Evolutionary conservation across 768 basidiomycete species (phyloP).

Genomic region (Lactifluus hygrophoroides): DNA sequence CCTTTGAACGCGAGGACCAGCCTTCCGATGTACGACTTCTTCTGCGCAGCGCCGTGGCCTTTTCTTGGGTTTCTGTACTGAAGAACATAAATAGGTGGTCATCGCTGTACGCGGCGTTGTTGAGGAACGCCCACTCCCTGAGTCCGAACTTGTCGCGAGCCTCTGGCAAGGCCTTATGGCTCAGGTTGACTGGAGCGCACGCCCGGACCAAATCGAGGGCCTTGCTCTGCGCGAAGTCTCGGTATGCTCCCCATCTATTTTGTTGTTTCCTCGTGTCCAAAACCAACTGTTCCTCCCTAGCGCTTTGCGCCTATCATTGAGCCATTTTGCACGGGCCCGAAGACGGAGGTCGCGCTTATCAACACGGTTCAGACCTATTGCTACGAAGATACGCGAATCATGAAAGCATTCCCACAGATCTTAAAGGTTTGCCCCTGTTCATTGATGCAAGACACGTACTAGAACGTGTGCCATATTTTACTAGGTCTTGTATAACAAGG

Average conservation of each 20-base stretch:
- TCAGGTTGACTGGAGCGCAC: conserved; percentile 80
- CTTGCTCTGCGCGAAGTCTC: conserved; percentile 83
- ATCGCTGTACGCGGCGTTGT: conserved; percentile 61
- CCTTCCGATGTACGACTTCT: conserved; percentile 49
- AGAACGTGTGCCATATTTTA: not conserved
- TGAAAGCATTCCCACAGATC: conserved; percentile 91
- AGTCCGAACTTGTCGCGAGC: conserved; percentile 75
- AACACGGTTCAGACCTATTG: conserved; percentile 94
- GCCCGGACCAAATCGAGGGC: conserved; percentile 87
- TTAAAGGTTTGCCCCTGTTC: conserved; percentile 52
- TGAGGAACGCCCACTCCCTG: conserved; percentile 76
- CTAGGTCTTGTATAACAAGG: conserved; percentile 93
- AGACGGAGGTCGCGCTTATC: conserved; percentile 89
- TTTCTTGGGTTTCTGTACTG: not conserved
- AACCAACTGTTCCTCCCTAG: conserved; percentile 32
- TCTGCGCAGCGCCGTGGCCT: not conserved
- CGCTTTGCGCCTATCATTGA: conserved; percentile 80
- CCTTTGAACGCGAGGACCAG: conserved; percentile 61
- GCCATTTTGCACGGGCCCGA: conserved; percentile 81
- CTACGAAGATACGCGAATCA: conserved; percentile 92
- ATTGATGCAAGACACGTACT: too few species aligned
- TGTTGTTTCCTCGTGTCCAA: not conserved
- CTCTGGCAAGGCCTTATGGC: conserved; percentile 91
- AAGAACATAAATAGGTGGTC: conserved; percentile 51
- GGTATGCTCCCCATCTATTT: conserved; percentile 38